phyloP scores from a whole-genome alignment of 208 protist genomes.

The Balamuthia mandrillaris region DNA sequence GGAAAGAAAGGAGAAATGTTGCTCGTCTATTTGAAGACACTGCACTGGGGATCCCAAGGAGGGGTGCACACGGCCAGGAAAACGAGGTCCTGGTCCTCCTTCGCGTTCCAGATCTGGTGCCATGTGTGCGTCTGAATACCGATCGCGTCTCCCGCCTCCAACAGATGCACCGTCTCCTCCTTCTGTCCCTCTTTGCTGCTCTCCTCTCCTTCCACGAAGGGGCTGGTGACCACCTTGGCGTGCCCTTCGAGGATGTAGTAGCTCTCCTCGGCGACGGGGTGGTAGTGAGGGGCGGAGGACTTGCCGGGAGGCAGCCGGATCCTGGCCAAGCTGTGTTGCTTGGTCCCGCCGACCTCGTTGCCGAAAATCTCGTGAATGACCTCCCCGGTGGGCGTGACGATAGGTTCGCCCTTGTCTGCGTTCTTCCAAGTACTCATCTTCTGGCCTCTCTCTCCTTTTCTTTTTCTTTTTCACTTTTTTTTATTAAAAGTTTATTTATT shows the following conservation, averaged over 20 bases:
- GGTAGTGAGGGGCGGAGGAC: conserved; percentile 23
- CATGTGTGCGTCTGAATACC: conserved; percentile 12
- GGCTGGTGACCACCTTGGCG: neutral
- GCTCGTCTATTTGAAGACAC: neutral
- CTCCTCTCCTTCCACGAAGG: neutral
- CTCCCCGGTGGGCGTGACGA: neutral
- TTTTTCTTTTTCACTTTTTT: too few relatives aligned
- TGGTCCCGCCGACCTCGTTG: neutral
- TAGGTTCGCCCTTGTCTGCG: neutral
- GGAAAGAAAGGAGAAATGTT: too few relatives aligned
- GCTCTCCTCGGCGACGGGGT: conserved; percentile 3
- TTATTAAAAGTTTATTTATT: too few relatives aligned
- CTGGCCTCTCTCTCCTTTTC: too few relatives aligned
- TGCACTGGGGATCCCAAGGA: conserved; percentile 13
- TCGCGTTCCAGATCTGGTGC: conserved; percentile 29
- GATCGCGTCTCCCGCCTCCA: neutral
- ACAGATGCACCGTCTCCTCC: too few relatives aligned
- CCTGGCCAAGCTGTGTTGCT: conserved; percentile 20
- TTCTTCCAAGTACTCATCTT: too few relatives aligned
- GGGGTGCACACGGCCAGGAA: conserved; percentile 19
- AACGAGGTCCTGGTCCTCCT: neutral
- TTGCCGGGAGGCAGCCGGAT: conserved; percentile 20
- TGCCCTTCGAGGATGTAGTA: conserved; percentile 29
- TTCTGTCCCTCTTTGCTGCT: neutral
- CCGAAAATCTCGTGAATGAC: conserved; percentile 31